Percentiles rank a stretch among this genome's conserved stretches.
Conservation (phyloP, 2,329 filamentous ascomycete genomes). For the Alternaria alternata region DNA sequence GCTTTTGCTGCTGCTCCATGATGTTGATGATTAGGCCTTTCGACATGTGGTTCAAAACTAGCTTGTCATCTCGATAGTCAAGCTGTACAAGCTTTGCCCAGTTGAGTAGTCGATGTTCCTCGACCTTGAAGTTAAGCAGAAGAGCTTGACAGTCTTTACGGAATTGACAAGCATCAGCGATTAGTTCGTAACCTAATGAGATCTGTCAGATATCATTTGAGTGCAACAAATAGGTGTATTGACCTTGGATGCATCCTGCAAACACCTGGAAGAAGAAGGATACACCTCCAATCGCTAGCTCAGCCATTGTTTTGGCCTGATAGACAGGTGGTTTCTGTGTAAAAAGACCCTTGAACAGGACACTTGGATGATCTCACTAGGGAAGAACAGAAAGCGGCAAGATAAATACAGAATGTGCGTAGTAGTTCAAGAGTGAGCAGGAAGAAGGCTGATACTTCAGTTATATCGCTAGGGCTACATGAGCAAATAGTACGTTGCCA, state of each 20-base stretch:
- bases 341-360: not conserved
- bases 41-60: conserved; percentile 43
- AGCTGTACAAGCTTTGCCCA: conserved; percentile 48
- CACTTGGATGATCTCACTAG: not conserved
- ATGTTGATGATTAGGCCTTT: conserved; percentile 48
- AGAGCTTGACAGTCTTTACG: conserved; percentile 44
- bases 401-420: not conserved
- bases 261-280: conserved; percentile 49
- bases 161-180: conserved; percentile 48
- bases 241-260: conserved; percentile 49
- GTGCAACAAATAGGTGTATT: not conserved
- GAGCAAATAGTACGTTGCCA: not conserved
- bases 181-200: conserved; percentile 47
- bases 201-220: not conserved
- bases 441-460: conserved; percentile 31
- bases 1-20: conserved; percentile 44
- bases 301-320: conserved; percentile 24
- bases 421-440: conserved; percentile 3
- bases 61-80: conserved; percentile 42
- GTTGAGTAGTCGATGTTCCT: conserved; percentile 50
- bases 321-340: not conserved
- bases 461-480: conserved; percentile 22
- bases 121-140: conserved; percentile 48
- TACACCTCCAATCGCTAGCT: conserved; percentile 36
- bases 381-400: not conserved